Conservation (phyloP, 2,329 filamentous ascomycete genomes). For the Colletotrichum cereale region DNA sequence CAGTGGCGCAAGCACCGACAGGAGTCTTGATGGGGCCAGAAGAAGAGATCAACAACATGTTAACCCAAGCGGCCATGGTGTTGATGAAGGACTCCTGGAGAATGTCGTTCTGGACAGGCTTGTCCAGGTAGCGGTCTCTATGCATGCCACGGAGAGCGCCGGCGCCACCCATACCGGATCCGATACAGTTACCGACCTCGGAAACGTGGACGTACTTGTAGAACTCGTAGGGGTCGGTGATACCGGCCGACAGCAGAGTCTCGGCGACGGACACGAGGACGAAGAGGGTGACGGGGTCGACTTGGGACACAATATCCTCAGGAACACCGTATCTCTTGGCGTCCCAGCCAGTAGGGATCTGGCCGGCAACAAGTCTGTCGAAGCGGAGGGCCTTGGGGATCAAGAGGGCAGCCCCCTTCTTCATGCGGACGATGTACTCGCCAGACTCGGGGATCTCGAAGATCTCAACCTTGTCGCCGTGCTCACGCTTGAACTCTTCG, state of each 20-base stretch:
- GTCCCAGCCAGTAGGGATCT: constrained; percentile 97
- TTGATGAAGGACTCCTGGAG: constrained; percentile 99
- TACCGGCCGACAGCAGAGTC: constrained; percentile 89
- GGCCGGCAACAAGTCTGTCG: constrained; percentile 95
- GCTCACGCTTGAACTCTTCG: constrained; percentile 96
- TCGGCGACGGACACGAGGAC: constrained; percentile 95
- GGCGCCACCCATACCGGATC: constrained; percentile 97
- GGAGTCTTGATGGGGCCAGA: constrained; percentile 99
- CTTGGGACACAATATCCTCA: constrained; percentile 97
- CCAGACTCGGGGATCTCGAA: constrained; percentile 95
- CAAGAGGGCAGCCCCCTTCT: constrained; percentile 93
- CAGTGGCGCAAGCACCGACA: constrained; percentile 96
- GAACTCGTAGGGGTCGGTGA: constrained; percentile 99
- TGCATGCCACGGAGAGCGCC: constrained; percentile 96
- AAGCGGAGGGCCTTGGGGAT: constrained; percentile 98
- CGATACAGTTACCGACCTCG: constrained; percentile 97
- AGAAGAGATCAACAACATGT: constrained; percentile 97
- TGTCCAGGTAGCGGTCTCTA: constrained; percentile 96
- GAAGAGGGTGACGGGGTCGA: constrained; percentile 95
- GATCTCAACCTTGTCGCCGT: constrained; percentile 97
- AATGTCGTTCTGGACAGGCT: constrained; percentile 98
- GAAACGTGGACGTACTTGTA: constrained; percentile 99
- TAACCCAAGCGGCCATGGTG: constrained; percentile 99
- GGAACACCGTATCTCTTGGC: constrained; percentile 96
- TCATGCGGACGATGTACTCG: constrained; percentile 93